Evolutionary conservation across 169 alveolate genomes (phyloP).

Genomic region (Toxoplasma gondii): DNA sequence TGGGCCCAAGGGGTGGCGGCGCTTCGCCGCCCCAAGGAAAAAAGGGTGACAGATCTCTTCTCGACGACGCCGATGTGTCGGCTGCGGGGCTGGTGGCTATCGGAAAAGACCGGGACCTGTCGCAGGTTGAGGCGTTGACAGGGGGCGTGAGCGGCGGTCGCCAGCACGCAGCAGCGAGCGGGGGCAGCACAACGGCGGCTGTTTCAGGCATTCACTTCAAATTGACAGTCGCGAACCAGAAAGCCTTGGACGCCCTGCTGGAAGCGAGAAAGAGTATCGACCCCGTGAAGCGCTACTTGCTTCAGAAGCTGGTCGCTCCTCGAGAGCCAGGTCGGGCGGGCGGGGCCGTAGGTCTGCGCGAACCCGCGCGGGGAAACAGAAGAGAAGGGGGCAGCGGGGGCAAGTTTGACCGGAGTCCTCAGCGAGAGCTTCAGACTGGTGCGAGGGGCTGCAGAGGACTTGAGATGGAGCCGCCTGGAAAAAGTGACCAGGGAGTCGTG

Average conservation of each 20-base stretch:
- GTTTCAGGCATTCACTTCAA: slow-evolving; percentile 30
- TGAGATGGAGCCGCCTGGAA: neutral
- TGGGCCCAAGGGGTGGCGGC: neutral
- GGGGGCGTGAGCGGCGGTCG: neutral
- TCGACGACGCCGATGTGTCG: neutral
- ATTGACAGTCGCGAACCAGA: neutral
- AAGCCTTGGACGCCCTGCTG: slow-evolving; percentile 14
- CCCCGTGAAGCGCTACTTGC: neutral
- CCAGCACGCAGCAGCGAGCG: neutral
- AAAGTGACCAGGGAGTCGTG: neutral
- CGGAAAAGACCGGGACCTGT: neutral
- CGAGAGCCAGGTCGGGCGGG: neutral
- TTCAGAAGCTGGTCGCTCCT: neutral
- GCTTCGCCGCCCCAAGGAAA: too few species aligned
- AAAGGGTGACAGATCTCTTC: neutral
- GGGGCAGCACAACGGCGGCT: neutral
- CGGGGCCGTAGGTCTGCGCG: neutral
- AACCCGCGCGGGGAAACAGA: neutral
- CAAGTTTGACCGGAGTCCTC: neutral
- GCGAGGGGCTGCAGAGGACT: neutral
- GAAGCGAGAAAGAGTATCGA: slow-evolving; percentile 21
- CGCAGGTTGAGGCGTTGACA: neutral
- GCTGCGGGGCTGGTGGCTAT: slow-evolving; percentile 21
- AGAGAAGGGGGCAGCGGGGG: neutral
- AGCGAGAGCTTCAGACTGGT: neutral